phyloP scores from a whole-genome alignment of 2,329 filamentous ascomycete species.

The Ascochyta koolunga region DNA sequence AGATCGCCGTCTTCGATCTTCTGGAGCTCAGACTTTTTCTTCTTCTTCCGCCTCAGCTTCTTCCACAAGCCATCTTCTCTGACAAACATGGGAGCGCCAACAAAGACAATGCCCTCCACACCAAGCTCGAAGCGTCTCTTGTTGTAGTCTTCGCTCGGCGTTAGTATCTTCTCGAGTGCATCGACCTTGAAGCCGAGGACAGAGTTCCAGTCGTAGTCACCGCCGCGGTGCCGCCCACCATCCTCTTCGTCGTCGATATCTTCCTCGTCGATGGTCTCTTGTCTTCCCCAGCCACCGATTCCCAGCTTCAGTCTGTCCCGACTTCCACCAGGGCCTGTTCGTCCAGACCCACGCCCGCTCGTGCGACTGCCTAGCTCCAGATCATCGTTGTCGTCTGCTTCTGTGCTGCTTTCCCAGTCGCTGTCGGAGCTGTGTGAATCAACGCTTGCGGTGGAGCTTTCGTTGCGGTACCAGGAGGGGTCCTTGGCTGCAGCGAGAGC shows the following conservation, averaged over 20 bases:
- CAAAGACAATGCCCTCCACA: conserved; percentile 48
- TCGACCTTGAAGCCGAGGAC: conserved; percentile 50
- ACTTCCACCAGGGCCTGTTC: conserved; percentile 31
- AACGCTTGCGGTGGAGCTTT: conserved; percentile 44
- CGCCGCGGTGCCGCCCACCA: conserved; percentile 28
- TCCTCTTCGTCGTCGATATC: conserved; percentile 33
- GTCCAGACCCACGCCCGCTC: conserved; percentile 40
- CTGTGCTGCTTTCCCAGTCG: conserved; percentile 48
- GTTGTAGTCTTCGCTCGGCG: conserved; percentile 46
- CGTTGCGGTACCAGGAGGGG: conserved; percentile 47
- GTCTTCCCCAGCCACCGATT: conserved; percentile 37
- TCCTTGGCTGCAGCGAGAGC: conserved; percentile 41
- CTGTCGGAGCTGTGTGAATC: conserved; percentile 42
- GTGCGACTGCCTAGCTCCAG: conserved; percentile 44
- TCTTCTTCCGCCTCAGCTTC: conserved; percentile 42
- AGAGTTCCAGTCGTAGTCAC: conserved; percentile 46
- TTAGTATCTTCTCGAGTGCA: conserved; percentile 49
- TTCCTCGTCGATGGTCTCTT: conserved; percentile 47
- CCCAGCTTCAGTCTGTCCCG: conserved; percentile 31
- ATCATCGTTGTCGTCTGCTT: conserved; percentile 41
- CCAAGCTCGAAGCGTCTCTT: conserved; percentile 50
- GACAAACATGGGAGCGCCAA: conserved; percentile 52
- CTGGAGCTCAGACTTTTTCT: conserved; percentile 32
- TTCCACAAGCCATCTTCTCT: conserved; percentile 50
- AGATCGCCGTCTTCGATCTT: conserved; percentile 28